phyloP scores from a whole-genome alignment of 2,329 filamentous ascomycete genomes.

The Pyrenochaeta sp. region DNA sequence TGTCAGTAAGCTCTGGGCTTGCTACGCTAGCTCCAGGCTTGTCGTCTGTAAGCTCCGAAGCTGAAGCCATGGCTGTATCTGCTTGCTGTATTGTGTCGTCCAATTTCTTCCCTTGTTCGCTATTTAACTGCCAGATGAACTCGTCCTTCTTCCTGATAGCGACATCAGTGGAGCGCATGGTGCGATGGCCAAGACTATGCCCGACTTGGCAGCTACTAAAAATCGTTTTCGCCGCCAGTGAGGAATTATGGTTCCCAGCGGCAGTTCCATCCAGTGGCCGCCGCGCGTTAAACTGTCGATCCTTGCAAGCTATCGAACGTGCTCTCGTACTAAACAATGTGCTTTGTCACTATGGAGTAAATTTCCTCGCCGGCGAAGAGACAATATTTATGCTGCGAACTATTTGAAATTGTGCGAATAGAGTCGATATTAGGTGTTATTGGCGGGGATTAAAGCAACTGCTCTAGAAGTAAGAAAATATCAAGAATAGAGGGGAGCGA shows the following conservation, averaged over 20 bases:
- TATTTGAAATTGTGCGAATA: too few species aligned
- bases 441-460: too few species aligned
- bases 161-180: conserved; percentile 9
- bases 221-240: not conserved
- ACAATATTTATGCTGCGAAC: too few species aligned
- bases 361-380: too few species aligned
- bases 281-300: too few species aligned
- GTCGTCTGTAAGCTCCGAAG: not conserved
- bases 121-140: not conserved
- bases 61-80: conserved; percentile 3
- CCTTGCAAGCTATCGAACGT: too few species aligned
- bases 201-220: conserved; percentile 5
- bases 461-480: too few species aligned
- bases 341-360: too few species aligned
- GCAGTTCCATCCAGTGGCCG: not conserved
- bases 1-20: conserved; percentile 13
- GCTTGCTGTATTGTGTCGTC: not conserved
- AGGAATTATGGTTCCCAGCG: not conserved
- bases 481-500: too few species aligned
- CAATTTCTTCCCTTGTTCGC: not conserved
- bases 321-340: too few species aligned
- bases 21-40: conserved; percentile 10
- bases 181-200: conserved; percentile 4
- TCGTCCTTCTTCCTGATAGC: not conserved
- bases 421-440: too few species aligned